Evolutionary conservation across 768 basidiomycete species (phyloP), one percentile per base, ranked within the genome.

Genomic region (Lepiota venenata): DNA sequence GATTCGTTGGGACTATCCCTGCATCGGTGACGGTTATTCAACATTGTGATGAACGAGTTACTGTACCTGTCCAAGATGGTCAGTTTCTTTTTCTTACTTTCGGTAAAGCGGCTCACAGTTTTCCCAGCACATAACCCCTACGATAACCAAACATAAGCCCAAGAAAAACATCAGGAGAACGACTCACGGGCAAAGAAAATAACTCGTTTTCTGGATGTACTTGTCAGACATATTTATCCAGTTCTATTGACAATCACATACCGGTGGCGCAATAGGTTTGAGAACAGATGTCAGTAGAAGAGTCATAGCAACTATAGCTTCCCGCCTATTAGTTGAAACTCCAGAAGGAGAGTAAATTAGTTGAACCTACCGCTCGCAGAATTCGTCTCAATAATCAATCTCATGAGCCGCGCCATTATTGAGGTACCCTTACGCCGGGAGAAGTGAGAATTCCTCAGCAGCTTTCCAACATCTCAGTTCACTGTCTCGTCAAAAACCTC

Each of bases 171-270:
- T 16, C 10, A 27, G 3, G 20, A 39, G 41, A 36, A 21, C 6
- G 18, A 51, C 53, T 48, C 36, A 55, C 53, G 53, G 53, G 47
- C 53, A 55, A 14, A 55, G 20, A 35, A 55, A 55, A 8, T 55
- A 55, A 16, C 46, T 55, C 11, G 53, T 55, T 42, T 48, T 47
- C 53, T 55, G 27, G 7, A 10, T 22, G 18, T 11, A 10, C 9
- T 7, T 7, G 22, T 52, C 32, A 52, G 18, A 25, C 25, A 8
- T 14, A 12, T 29, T 7, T n/a, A n/a, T n/a, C 16, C 32, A 29
- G 14, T 14, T 14, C 9, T 32, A 5, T 5, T 18, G 20, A 21
- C 12, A 4, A 3, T 10, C 12, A 41, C 53, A 2, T 55, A 55
- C 53, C 11, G 53, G 53, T 9, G 53, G 53, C 6, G 53, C 46